Conservation (phyloP, 441 rosid genomes). For the Adansonia madagascariensis region DNA sequence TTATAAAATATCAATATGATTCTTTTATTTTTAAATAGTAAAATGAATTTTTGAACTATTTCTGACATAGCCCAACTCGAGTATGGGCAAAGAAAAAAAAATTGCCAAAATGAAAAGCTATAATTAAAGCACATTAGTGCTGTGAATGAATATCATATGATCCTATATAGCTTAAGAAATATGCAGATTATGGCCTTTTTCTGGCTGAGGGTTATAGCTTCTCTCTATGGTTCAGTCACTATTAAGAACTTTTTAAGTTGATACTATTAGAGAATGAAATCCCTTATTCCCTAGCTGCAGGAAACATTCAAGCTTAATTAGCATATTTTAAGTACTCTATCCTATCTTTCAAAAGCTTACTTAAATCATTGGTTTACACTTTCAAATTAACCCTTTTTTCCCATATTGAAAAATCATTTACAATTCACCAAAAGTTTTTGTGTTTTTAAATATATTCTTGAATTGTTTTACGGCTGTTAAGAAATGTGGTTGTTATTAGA, state of each 20-base stretch:
- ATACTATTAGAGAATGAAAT: background rate
- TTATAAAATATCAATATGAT: no score
- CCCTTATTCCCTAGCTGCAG: conserved; percentile 4
- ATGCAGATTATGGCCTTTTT: background rate
- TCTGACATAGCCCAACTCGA: no score
- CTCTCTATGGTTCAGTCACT: conserved; percentile 8
- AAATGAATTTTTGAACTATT: no score
- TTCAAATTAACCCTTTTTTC: background rate
- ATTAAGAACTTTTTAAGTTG: background rate
- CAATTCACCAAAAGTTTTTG: background rate
- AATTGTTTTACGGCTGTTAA: background rate
- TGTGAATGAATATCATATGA: background rate
- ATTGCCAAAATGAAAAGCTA: background rate
- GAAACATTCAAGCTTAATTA: no score
- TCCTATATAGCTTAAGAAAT: conserved; percentile 25
- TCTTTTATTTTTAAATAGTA: no score
- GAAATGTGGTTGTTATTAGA: background rate
- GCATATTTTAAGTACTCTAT: background rate
- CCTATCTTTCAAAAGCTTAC: background rate
- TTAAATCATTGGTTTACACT: background rate
- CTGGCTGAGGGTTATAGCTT: conserved; percentile 3
- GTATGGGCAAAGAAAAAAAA: no score
- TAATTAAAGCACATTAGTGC: background rate
- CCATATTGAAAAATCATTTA: background rate
- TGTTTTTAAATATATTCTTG: background rate